phyloP scores from a whole-genome alignment of 176 grass and related monocot species.

The Oryza meyeriana region DNA sequence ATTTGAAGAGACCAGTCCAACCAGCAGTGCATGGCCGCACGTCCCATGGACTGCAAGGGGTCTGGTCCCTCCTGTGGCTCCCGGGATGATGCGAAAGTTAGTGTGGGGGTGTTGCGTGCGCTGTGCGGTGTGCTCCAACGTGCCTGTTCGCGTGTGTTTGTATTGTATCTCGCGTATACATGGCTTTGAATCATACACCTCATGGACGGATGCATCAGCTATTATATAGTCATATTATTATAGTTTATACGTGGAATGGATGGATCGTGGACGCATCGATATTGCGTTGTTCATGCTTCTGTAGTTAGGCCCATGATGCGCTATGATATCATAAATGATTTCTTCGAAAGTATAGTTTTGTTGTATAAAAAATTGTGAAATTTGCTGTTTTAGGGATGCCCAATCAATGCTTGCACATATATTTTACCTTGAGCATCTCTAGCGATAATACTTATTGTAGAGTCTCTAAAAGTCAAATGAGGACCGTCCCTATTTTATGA shows the following conservation, averaged over 20 bases:
- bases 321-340: neutral
- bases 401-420: neutral
- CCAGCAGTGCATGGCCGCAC: neutral
- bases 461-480: too few relatives aligned
- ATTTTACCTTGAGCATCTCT: too few relatives aligned
- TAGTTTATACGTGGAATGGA: neutral
- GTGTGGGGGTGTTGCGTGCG: conserved; percentile 6
- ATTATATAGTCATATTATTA: neutral
- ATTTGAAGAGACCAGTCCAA: neutral
- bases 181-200: neutral
- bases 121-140: conserved; percentile 16
- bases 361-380: neutral
- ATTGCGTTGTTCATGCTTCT: neutral
- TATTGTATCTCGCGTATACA: neutral
- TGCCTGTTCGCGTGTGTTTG: neutral
- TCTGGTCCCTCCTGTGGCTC: neutral
- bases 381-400: neutral
- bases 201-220: neutral
- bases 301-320: neutral
- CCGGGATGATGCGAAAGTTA: neutral
- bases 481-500: too few relatives aligned
- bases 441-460: too few relatives aligned
- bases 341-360: neutral
- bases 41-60: neutral
- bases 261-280: neutral